Evolutionary conservation across 192 early-diverging fungal genomes (phyloP).

Genomic region (Rhizoclosmatium sp.): DNA sequence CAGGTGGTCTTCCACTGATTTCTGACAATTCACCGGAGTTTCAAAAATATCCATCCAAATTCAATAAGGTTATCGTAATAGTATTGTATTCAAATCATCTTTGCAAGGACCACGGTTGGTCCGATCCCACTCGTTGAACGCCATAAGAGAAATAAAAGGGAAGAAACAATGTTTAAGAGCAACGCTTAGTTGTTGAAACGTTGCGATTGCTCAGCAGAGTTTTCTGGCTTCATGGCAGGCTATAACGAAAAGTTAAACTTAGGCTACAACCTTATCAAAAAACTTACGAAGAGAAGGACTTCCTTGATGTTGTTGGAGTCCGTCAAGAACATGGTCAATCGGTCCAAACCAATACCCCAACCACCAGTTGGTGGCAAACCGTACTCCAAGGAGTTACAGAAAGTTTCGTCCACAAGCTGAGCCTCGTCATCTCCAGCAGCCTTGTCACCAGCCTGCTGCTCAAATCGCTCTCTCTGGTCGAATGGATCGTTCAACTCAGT

Average conservation of each 20-base stretch:
- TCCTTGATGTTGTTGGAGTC: slow-evolving; percentile 99
- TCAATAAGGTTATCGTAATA: too few species aligned
- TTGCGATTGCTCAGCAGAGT: slow-evolving; percentile 42
- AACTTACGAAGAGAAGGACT: slow-evolving; percentile 72
- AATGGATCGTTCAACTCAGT: slow-evolving; percentile 99
- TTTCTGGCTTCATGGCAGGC: slow-evolving; percentile 67
- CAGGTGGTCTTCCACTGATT: too few species aligned
- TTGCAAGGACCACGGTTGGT: too few species aligned
- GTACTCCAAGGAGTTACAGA: slow-evolving; percentile 96
- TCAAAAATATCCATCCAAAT: too few species aligned
- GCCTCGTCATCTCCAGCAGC: slow-evolving; percentile 99
- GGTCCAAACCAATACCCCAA: slow-evolving; percentile 90
- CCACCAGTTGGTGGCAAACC: slow-evolving; percentile 93
- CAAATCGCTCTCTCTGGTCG: slow-evolving; percentile 98
- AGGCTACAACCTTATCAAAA: not conserved
- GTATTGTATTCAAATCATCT: too few species aligned
- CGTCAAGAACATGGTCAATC: slow-evolving; percentile 98
- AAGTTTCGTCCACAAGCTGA: slow-evolving; percentile 96
- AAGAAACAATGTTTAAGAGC: too few species aligned
- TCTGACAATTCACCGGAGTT: too few species aligned
- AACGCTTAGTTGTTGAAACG: slow-evolving; percentile 32
- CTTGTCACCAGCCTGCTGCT: slow-evolving; percentile 96
- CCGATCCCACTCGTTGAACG: too few species aligned
- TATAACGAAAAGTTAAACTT: slow-evolving; percentile 14
- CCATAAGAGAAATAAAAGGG: too few species aligned